These are phyloP conservation scores for Fusarium bulbicola DNA, from an alignment of 2,329 filamentous ascomycete genomes.

Conservation along the genomic window DNA sequence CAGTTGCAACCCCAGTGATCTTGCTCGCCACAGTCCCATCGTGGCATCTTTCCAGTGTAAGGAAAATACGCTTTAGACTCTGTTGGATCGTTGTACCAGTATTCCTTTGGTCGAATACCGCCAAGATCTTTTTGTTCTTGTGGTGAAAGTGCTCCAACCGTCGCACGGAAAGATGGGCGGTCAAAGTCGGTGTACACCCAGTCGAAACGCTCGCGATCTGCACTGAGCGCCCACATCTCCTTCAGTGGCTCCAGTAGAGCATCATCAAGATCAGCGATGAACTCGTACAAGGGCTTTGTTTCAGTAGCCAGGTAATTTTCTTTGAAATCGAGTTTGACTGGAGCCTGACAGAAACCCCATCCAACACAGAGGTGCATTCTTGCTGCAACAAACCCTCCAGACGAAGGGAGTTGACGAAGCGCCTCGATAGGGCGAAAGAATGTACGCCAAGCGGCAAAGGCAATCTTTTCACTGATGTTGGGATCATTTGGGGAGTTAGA, in stretches of 20 bases:
- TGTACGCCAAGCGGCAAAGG: not conserved
- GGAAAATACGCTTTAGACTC: rapidly evolving
- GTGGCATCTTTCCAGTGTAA: not conserved
- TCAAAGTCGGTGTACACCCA: not conserved
- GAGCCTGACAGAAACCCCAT: not conserved
- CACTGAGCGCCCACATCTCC: not conserved
- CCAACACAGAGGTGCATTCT: not conserved
- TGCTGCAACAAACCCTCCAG: not conserved
- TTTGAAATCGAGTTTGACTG: rapidly evolving
- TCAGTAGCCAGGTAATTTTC: rapidly evolving
- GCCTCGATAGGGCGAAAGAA: not conserved
- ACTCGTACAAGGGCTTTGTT: rapidly evolving
- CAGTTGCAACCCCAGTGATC: rapidly evolving
- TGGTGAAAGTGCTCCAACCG: not conserved
- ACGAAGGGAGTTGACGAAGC: not conserved
- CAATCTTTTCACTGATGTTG: no score
- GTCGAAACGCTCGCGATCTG: not conserved
- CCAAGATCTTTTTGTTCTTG: not conserved
- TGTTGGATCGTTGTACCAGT: not conserved
- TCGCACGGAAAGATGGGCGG: not conserved
- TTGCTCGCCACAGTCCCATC: not conserved
- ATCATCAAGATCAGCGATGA: not conserved
- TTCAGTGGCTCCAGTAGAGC: not conserved
- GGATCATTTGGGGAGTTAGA: not conserved
- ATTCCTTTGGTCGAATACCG: not conserved